These are phyloP conservation scores for Camellia oleifera DNA, from an alignment of 179 eudicot species.

Conservation along the genomic window DNA sequence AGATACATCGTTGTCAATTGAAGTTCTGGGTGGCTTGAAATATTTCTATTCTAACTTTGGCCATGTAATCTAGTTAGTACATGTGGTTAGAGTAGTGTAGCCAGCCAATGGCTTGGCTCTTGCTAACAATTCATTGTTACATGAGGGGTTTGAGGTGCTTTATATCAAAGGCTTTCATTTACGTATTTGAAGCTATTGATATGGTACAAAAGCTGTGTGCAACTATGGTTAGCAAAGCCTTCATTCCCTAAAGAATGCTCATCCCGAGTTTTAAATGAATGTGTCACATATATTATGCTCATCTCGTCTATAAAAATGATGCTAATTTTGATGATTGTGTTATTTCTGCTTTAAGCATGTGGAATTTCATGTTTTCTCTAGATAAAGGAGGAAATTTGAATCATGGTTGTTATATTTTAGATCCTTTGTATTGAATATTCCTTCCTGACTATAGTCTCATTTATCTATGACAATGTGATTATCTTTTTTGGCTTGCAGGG, in stretches of 20 bases:
- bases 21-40: too few species aligned
- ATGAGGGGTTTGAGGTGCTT: background rate
- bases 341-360: background rate
- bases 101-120: too few species aligned
- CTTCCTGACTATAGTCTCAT: background rate
- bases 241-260: background rate
- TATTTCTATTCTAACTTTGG: too few species aligned
- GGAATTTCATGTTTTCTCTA: background rate
- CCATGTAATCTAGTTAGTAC: too few species aligned
- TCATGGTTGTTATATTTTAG: background rate
- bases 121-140: too few species aligned
- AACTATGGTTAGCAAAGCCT: background rate
- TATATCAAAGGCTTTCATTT: background rate
- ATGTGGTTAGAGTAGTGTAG: too few species aligned
- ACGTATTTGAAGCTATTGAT: background rate
- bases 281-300: background rate
- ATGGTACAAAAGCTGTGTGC: background rate
- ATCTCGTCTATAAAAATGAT: background rate
- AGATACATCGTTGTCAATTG: too few species aligned
- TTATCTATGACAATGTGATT: constrained; percentile 10
- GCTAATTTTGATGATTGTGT: background rate
- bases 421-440: background rate
- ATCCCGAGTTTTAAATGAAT: background rate
- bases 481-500: constrained; percentile 38
- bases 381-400: background rate